Percentiles rank a stretch among this genome's conserved stretches.
phyloP scores from a whole-genome alignment of 371 early-diverging fungal genomes.

The Lichtheimia hyalospora region DNA sequence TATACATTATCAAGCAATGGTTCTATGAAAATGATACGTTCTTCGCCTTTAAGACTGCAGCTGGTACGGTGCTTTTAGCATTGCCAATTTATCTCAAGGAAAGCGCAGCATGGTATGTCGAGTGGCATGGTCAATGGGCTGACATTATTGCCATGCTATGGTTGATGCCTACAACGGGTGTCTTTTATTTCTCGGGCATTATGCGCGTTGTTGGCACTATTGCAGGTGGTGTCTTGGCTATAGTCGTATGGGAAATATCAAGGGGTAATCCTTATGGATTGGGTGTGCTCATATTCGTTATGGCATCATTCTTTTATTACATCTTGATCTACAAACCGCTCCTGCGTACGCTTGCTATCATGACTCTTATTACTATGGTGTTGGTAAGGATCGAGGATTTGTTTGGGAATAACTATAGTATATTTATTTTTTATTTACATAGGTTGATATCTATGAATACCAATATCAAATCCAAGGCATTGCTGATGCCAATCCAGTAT shows the following conservation, averaged over 20 bases:
- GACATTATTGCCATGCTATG: constrained; percentile 38
- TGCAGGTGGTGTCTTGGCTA: constrained; percentile 31
- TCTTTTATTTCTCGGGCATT: constrained; percentile 36
- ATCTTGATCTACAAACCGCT: constrained; percentile 26
- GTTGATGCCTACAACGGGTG: constrained; percentile 42
- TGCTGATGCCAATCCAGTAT: constrained; percentile 24
- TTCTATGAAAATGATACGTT: constrained; percentile 26
- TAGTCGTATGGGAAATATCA: constrained; percentile 45
- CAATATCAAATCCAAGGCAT: constrained; percentile 12
- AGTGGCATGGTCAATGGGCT: constrained; percentile 47
- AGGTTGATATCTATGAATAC: constrained; percentile 34
- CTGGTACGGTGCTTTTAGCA: constrained; percentile 34
- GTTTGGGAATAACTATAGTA: neutral
- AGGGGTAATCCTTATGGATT: constrained; percentile 40
- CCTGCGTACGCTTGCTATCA: constrained; percentile 26
- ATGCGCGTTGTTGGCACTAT: constrained; percentile 32
- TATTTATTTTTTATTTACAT: neutral
- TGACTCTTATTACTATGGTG: constrained; percentile 31
- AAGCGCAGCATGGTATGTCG: constrained; percentile 29
- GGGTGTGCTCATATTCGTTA: constrained; percentile 25
- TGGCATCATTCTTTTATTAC: constrained; percentile 29
- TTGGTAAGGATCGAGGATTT: constrained; percentile 14
- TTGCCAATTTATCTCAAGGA: constrained; percentile 33
- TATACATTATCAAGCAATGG: constrained; percentile 27
- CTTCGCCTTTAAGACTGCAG: constrained; percentile 38